Base-by-base conservation (phyloP, 139 green algal genomes). In the Volvox africanus region DNA sequence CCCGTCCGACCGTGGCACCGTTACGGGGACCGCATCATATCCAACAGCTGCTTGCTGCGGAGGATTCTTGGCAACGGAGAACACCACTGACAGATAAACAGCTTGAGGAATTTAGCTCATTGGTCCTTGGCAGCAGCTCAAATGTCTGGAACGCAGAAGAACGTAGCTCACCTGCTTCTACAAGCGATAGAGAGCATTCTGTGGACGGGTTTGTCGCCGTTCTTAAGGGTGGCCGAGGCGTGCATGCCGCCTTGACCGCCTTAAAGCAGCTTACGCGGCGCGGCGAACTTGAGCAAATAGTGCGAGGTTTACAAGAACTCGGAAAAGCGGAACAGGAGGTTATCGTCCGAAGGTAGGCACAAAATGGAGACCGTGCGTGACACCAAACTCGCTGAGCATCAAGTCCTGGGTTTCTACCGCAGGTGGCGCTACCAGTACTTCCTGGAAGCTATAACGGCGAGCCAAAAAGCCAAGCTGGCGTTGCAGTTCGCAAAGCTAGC, bases 61-160 rank as follows among this genome's bases (percentile, higher is more conserved):
- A 82, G 22, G 85, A 33, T 12, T 75, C 85, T 3, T 30, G 62
- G 18, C 69, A 89, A 18, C 69, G 22, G 33, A 88, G 36, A n/a
- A 89, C 85, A 20, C 85, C 85, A 0, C 6, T 90, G 1, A 50
- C 71, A 30, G 71, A 83, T 12, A 12, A 37, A 28, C 86, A 90
- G 55, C 55, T 90, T 1, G 86, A 90, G 86, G 71, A 83, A 0
- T 83, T 77, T 30, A 33, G 67, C 26, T 13, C 26, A 0, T 26
- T 22, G 24, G 86, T 81, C 0, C 73, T 90, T 26, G 44, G 71
- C 36, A 83, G 50, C 32, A 37, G 36, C 50, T 90, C 86, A 22
- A 84, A 76, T 33, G 73, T 83, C 0, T 90, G 86, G 86, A 90
- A 30, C 30, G 86, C 86, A 18, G 86, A 75, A 17, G 73, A 32